Evolutionary conservation across 1,139 yeast species (phyloP).

Genomic region (Candida dubliniensis): DNA sequence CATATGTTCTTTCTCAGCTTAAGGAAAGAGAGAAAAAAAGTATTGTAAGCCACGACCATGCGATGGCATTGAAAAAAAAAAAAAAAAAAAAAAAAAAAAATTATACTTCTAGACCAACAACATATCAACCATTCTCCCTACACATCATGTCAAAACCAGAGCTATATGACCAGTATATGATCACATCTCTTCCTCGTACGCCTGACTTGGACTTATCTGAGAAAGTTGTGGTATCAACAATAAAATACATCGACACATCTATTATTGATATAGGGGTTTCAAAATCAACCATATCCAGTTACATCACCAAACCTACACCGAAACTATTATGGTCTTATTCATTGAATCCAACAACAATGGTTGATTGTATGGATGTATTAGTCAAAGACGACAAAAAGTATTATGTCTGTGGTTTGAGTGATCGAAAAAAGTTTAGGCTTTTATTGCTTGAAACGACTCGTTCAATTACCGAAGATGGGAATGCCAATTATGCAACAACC

Average conservation of each 20-base stretch:
- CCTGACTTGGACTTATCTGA: slow-evolving; percentile 33
- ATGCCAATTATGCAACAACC: slow-evolving; percentile 7
- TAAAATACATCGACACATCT: slow-evolving; percentile 25
- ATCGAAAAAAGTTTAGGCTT: slow-evolving; percentile 44
- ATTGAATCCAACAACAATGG: slow-evolving; percentile 58
- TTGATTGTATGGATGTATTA: slow-evolving; percentile 44
- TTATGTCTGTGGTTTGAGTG: slow-evolving; percentile 47
- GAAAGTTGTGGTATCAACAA: slow-evolving; percentile 33
- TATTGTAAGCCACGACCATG: neutral
- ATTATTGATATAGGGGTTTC: slow-evolving; percentile 65
- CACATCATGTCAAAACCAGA: slow-evolving; percentile 10
- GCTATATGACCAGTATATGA: slow-evolving; percentile 26
- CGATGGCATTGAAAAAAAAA: slow-evolving; percentile 6
- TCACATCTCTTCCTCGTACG: slow-evolving; percentile 42
- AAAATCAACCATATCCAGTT: slow-evolving; percentile 72
- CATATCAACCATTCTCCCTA: neutral
- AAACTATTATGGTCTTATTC: slow-evolving; percentile 73
- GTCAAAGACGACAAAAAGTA: slow-evolving; percentile 20
- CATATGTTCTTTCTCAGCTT: neutral
- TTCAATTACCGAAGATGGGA: slow-evolving; percentile 14
- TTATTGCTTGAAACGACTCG: slow-evolving; percentile 35
- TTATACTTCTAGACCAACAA: neutral
- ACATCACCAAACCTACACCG: slow-evolving; percentile 78
- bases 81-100: neutral
- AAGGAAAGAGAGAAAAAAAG: neutral